Conservation (phyloP, 1,139 yeast genomes). For the Eremothecium cymbalariae region DNA sequence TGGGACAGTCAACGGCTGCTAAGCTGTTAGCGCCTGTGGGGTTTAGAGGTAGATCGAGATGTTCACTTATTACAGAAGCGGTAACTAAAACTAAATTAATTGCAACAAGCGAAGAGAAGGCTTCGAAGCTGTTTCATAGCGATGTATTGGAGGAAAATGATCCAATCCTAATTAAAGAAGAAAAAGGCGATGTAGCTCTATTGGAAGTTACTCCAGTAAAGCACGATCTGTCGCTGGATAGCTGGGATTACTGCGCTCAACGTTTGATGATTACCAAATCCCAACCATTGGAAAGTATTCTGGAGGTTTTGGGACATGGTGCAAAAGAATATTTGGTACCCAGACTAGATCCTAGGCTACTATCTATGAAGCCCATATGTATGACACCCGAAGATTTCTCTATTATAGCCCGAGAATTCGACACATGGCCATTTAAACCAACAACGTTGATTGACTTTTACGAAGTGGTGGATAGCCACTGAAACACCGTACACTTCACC, state of each 20-base stretch:
- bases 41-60: slow-evolving; percentile 43
- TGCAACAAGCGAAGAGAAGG: slow-evolving; percentile 39
- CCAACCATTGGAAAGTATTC: slow-evolving; percentile 41
- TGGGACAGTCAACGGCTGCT: slow-evolving; percentile 50
- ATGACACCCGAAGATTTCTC: slow-evolving; percentile 49
- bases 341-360: slow-evolving; percentile 32
- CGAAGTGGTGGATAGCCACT: slow-evolving; percentile 5
- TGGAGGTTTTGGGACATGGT: slow-evolving; percentile 69
- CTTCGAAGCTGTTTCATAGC: slow-evolving; percentile 16
- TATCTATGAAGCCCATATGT: slow-evolving; percentile 41
- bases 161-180: slow-evolving; percentile 21
- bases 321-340: slow-evolving; percentile 55
- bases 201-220: slow-evolving; percentile 53
- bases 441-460: slow-evolving; percentile 30
- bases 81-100: slow-evolving; percentile 46
- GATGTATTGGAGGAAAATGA: slow-evolving; percentile 16
- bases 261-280: slow-evolving; percentile 50
- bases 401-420: slow-evolving; percentile 45
- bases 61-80: slow-evolving; percentile 54
- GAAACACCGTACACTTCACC: too few relatives aligned
- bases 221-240: slow-evolving; percentile 41
- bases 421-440: slow-evolving; percentile 86
- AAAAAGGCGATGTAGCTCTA: slow-evolving; percentile 30
- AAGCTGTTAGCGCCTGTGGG: slow-evolving; percentile 51
- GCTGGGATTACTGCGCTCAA: slow-evolving; percentile 61